Evolutionary conservation across 1,284 basidiomycete species (phyloP).

Genomic region (Apiotrichum akiyoshidainum): DNA sequence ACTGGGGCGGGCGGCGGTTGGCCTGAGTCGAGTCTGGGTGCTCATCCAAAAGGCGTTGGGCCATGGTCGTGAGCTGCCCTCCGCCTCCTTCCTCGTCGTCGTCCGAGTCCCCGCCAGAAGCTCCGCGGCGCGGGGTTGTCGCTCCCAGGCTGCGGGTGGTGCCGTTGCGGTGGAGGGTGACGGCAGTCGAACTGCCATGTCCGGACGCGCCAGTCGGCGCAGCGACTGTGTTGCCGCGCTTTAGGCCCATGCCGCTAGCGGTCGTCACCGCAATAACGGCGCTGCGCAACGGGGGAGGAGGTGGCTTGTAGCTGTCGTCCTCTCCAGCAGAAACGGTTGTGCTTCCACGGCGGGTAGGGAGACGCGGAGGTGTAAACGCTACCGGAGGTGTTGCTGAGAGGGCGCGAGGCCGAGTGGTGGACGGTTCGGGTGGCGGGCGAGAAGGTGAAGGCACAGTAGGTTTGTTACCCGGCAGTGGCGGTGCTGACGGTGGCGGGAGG

Average conservation of each 20-base stretch:
- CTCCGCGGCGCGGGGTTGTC: background rate
- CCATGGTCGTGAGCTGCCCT: conserved; percentile 20
- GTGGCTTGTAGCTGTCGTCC: conserved; percentile 4
- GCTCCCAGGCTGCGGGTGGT: background rate
- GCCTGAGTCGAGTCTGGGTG: conserved; percentile 78
- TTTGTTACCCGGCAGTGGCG: conserved; percentile 31
- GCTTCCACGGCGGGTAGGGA: conserved; percentile 13
- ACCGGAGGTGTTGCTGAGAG: conserved; percentile 3
- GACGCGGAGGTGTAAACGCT: conserved; percentile 8
- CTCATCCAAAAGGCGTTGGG: conserved; percentile 56
- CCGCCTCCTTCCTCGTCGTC: conserved; percentile 31
- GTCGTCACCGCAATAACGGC: background rate
- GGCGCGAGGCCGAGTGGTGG: conserved; percentile 23
- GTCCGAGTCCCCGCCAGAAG: conserved; percentile 26
- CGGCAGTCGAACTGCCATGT: background rate
- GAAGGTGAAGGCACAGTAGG: conserved; percentile 17
- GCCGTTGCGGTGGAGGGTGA: background rate
- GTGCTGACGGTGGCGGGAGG: conserved; percentile 10
- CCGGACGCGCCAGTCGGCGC: background rate
- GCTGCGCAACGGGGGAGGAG: conserved; percentile 27
- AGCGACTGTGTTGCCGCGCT: no score
- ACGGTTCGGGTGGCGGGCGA: background rate
- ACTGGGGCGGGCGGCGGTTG: conserved; percentile 69
- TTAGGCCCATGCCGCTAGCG: background rate
- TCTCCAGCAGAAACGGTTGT: background rate